These are phyloP conservation scores for Aspergillus niger DNA, from an alignment of 2,329 filamentous ascomycete species.

Conservation along the genomic window DNA sequence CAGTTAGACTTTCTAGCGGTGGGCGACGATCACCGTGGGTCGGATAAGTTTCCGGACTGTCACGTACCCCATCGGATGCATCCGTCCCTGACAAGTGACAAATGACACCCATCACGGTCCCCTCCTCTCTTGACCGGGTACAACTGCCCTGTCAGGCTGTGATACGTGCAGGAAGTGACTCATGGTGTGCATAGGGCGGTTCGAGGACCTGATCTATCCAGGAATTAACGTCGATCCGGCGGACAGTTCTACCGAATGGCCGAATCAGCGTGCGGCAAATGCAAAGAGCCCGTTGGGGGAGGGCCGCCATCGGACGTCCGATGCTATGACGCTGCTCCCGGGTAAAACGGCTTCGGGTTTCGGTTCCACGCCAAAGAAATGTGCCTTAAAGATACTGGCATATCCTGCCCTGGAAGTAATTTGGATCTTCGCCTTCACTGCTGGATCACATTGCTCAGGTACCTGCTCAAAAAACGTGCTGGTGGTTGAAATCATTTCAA, in stretches of 20 bases:
- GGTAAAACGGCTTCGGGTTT: constrained; percentile 33
- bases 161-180: background rate
- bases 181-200: background rate
- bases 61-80: background rate
- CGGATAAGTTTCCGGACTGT: background rate
- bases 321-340: constrained; percentile 15
- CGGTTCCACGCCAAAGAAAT: constrained; percentile 18
- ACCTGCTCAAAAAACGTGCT: too few relatives aligned
- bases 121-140: background rate
- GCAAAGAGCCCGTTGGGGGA: background rate
- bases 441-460: too few relatives aligned
- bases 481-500: too few relatives aligned
- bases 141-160: background rate
- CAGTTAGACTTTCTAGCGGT: background rate
- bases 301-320: constrained; percentile 13
- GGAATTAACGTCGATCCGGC: background rate
- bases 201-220: background rate
- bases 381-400: constrained; percentile 5
- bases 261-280: background rate
- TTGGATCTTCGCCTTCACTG: too few relatives aligned
- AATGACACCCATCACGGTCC: background rate
- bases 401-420: background rate
- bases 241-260: background rate
- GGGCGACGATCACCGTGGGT: background rate
- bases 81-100: background rate